A percentile compares a stretch with the other conserved stretches of the same genome.
These are phyloP conservation scores for Sutorius eximius DNA, from an alignment of 1,284 basidiomycete species.

Conservation along the genomic window DNA sequence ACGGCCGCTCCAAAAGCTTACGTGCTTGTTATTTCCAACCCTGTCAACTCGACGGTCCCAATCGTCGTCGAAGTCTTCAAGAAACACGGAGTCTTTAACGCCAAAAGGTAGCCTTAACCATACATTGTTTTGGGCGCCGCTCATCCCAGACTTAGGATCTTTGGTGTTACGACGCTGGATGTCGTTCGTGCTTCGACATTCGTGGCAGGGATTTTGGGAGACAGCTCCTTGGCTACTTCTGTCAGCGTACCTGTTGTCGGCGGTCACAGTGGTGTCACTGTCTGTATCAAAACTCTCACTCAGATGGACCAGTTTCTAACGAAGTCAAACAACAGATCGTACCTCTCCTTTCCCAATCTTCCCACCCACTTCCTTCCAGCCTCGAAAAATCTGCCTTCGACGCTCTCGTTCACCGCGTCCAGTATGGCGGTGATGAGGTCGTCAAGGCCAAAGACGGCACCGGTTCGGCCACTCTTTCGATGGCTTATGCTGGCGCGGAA, in stretches of 20 bases:
- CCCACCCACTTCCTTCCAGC: slow-evolving; percentile 54
- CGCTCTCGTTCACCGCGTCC: slow-evolving; percentile 83
- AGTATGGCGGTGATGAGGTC: slow-evolving; percentile 95
- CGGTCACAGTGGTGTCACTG: slow-evolving; percentile 94
- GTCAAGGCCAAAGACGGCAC: slow-evolving; percentile 91
- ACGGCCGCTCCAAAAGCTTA: slow-evolving; percentile 87
- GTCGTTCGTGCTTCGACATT: slow-evolving; percentile 97
- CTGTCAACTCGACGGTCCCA: slow-evolving; percentile 97
- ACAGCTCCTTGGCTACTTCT: slow-evolving; percentile 61
- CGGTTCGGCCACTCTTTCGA: slow-evolving; percentile 85
- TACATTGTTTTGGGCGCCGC: background rate
- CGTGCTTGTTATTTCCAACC: slow-evolving; percentile 94
- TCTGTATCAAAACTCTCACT: slow-evolving; percentile 33
- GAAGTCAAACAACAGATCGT: slow-evolving; percentile 66
- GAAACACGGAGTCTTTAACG: slow-evolving; percentile 88
- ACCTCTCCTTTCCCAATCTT: slow-evolving; percentile 91
- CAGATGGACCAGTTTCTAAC: slow-evolving; percentile 1
- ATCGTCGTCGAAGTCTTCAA: slow-evolving; percentile 96
- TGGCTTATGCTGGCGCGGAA: slow-evolving; percentile 89
- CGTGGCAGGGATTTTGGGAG: slow-evolving; percentile 78
- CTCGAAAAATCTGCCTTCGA: slow-evolving; percentile 45
- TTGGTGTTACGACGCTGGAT: slow-evolving; percentile 98
- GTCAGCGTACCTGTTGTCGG: slow-evolving; percentile 91
- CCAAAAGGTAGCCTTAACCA: slow-evolving; percentile 65
- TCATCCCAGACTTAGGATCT: slow-evolving; percentile 56